Evolutionary conservation across 352 stramenopile species (phyloP), one percentile per base, ranked within the genome.

Genomic region (Phytophthora nicotianae): DNA sequence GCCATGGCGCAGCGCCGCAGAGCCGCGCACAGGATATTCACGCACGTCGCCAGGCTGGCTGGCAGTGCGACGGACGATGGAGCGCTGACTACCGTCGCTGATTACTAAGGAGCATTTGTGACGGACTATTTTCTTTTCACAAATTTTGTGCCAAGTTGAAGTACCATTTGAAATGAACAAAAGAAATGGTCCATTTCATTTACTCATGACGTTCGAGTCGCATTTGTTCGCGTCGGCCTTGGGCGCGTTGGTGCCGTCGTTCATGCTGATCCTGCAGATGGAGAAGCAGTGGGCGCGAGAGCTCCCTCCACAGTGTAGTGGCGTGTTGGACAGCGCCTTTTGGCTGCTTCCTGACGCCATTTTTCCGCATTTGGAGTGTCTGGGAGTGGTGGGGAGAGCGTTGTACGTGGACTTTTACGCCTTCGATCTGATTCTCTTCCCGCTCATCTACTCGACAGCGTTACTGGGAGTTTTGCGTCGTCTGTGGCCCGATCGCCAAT

Each of bases 371-470:
- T 58, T 86, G 26, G 45, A 53, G 54, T 86, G 77, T 47, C 62
- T 83, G 16, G 74, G 74, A 0, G 33, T 26, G 0, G 33, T 51
- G 0, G 76, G 76, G 0, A 58, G 76, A 41, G 54, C 56, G 14
- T 50, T 86, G 11, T 83, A 86, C 54, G 14, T 68, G 35, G 65
- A 83, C 11, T 80, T 78, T 33, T 81, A 81, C 55, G 27, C 46
- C 16, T 81, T 83, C 40, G 77, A 86, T 50, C 59, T 86, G 37
- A 19, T 83, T 23, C 50, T 80, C 26, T 86, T 80, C 69, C 77
- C 77, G 10, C 24, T 76, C n/a, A 68, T 83, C 53, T 86, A 86
- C 61, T 53, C 60, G 6, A 67, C 48, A 13, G 65, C 70, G 32
- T 46, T 81, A 17, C 38, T 57, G 2, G 69, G 74, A 24, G 11